phyloP scores from a whole-genome alignment of 441 rosid species.

The Oxalis stricta region DNA sequence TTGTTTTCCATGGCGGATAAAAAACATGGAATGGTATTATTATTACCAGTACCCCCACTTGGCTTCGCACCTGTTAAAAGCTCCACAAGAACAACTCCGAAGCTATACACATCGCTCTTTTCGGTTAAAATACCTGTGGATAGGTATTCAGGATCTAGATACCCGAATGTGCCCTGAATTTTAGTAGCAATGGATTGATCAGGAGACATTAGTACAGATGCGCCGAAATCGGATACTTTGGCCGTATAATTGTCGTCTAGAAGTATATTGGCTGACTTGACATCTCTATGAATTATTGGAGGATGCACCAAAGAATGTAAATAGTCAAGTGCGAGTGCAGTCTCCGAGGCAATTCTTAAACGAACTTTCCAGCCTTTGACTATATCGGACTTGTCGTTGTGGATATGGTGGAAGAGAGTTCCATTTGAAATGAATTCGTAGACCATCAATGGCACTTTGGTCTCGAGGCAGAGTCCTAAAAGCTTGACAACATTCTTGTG shows the following conservation, averaged over 20 bases:
- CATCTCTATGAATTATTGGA: constrained; percentile 9
- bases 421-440: constrained; percentile 16
- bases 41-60: background rate
- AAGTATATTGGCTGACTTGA: constrained; percentile 4
- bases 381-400: background rate
- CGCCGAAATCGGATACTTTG: constrained; percentile 19
- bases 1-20: constrained; percentile 6
- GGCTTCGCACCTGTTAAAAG: constrained; percentile 18
- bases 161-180: constrained; percentile 20
- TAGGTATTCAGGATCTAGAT: constrained; percentile 23
- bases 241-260: constrained; percentile 1
- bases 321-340: constrained; percentile 9
- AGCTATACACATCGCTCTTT: constrained; percentile 23
- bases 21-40: constrained; percentile 9
- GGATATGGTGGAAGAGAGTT: constrained; percentile 12
- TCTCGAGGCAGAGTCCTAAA: constrained; percentile 14
- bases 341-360: constrained; percentile 2
- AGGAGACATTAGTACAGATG: constrained; percentile 17
- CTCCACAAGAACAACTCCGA: constrained; percentile 23
- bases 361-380: constrained; percentile 10
- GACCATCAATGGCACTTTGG: constrained; percentile 12
- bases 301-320: constrained; percentile 7
- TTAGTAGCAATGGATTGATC: constrained; percentile 6
- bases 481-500: constrained; percentile 18
- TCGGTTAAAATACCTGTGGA: constrained; percentile 12